Conservation (phyloP, 192 early-diverging fungal genomes). For the Borealophlyctis nickersoniae region DNA sequence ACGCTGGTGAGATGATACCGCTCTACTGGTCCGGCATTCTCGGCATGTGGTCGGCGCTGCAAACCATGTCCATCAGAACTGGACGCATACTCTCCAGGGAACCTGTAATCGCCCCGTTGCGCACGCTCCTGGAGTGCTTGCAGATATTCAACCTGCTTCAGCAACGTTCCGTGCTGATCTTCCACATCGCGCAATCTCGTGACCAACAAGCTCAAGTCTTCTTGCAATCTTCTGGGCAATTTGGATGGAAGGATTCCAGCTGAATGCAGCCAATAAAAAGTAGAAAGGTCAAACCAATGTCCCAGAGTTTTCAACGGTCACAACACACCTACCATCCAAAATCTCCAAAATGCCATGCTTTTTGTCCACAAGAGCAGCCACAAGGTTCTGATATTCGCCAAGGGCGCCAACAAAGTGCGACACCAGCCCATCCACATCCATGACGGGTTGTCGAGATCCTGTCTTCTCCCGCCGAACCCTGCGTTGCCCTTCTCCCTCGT, state of each 20-base stretch:
- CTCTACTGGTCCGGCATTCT: too few relatives aligned
- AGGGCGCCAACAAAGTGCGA: slow-evolving; percentile 21
- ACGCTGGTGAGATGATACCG: slow-evolving; percentile 12
- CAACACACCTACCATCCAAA: slow-evolving; percentile 5
- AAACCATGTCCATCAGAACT: too few relatives aligned
- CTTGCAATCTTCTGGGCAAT: slow-evolving; percentile 23
- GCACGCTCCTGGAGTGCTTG: too few relatives aligned
- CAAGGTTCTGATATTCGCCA: slow-evolving; percentile 27
- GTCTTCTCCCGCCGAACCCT: slow-evolving; percentile 17
- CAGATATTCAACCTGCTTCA: slow-evolving; percentile 23
- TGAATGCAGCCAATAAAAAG: too few relatives aligned
- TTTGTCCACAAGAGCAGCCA: slow-evolving; percentile 15
- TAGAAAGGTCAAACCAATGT: slow-evolving; percentile 2
- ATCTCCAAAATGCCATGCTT: slow-evolving; percentile 24
- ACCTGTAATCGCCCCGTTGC: too few relatives aligned
- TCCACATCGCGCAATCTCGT: slow-evolving; percentile 27
- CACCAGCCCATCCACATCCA: slow-evolving; percentile 12
- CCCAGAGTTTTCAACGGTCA: neutral
- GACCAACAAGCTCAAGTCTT: slow-evolving; percentile 27
- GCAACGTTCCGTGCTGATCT: slow-evolving; percentile 15
- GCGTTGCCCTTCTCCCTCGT: slow-evolving; percentile 5
- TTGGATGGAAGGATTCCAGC: too few relatives aligned
- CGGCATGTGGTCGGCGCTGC: too few relatives aligned
- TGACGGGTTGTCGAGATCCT: neutral
- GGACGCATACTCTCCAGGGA: neutral